Base-by-base conservation (phyloP, 2,329 filamentous ascomycete genomes). In the Beauveria australis region DNA sequence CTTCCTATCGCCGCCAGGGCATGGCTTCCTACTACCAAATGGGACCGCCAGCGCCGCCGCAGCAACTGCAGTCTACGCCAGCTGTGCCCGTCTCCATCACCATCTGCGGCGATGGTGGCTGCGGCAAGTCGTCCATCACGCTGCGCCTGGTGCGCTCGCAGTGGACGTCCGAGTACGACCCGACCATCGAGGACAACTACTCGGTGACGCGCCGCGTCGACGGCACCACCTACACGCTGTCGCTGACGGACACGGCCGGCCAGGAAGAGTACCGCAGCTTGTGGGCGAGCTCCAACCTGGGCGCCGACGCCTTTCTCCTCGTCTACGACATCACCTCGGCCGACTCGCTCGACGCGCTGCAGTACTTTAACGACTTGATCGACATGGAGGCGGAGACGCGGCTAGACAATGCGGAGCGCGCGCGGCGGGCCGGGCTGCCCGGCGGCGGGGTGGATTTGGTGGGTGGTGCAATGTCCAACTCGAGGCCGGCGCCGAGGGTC, bases 241-340 rank as follows among this genome's bases (percentile, higher is more conserved):
- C 82, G 53, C 81, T 94, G 54, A 93, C 89, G 62, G 90, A 94
- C 77, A 93, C 90, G 1, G 90, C 90, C 28, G 90, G 90, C n/a
- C 90, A 94, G 73, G 90, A 94, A 75, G 90, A 94, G 76, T 94
- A 94, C 77, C 87, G 90, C 66, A 87, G 89, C 67, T 89, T 94
- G 79, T 94, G 90, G 90, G 89, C 89, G 1, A 81, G 85, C 40
- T 87, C 86, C 26, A 93, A 92, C 72, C 83, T 93, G 18, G 82
- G 84, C 70, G 88, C 88, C 63, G 90, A 94, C 71, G 90, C 89
- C 64, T 94, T 93, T 76, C 80, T 94, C 24, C 82, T 94, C 67
- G 90, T 94, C 67, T 94, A 94, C 81, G 90, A 94, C 76, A 93
- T 94, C 74, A 94, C 90, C 1, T 84, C 83, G 48, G 72, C 75